A percentile compares a stretch with the other conserved stretches of the same genome.
Evolutionary conservation across 805 yeast species (phyloP).

Genomic region (Millerozyma acaciae): DNA sequence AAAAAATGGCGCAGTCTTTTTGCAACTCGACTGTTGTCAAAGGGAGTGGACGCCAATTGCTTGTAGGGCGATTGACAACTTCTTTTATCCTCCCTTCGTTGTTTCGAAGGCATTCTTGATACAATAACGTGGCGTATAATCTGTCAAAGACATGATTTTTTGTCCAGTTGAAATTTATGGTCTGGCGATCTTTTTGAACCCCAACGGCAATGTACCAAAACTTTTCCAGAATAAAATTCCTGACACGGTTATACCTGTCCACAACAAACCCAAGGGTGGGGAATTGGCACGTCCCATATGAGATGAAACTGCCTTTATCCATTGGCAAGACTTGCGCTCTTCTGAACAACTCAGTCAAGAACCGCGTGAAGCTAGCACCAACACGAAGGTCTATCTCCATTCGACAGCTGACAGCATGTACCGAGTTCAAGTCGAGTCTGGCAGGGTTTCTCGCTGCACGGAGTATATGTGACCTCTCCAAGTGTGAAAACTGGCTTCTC

Average conservation of each 20-base stretch:
- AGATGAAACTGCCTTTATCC: conserved; percentile 36
- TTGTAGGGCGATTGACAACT: conserved; percentile 58
- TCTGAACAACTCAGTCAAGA: conserved; percentile 56
- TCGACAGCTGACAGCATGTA: conserved; percentile 82
- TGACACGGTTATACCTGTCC: conserved; percentile 77
- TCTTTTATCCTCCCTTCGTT: conserved; percentile 49
- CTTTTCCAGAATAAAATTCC: conserved; percentile 66
- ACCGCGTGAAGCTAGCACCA: conserved; percentile 85
- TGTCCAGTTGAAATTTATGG: conserved; percentile 62
- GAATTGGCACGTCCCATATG: conserved; percentile 93
- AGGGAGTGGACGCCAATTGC: conserved; percentile 82
- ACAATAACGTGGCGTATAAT: conserved; percentile 56
- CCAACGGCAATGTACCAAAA: conserved; percentile 73
- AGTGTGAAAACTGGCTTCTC: conserved; percentile 85
- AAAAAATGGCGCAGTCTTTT: conserved; percentile 71
- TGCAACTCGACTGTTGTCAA: conserved; percentile 92
- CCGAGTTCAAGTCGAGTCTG: conserved; percentile 59
- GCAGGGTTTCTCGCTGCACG: conserved; percentile 71
- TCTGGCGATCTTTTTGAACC: conserved; percentile 39
- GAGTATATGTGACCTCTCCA: conserved; percentile 70
- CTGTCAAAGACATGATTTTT: conserved; percentile 72
- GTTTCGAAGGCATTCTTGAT: conserved; percentile 58
- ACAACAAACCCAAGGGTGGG: conserved; percentile 97
- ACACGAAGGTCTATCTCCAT: conserved; percentile 84
- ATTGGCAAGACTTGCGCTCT: conserved; percentile 25